Evolutionary conservation across 306 rosid genomes (phyloP), one percentile per base, ranked within the genome.

Genomic region (Citrullus amarus): DNA sequence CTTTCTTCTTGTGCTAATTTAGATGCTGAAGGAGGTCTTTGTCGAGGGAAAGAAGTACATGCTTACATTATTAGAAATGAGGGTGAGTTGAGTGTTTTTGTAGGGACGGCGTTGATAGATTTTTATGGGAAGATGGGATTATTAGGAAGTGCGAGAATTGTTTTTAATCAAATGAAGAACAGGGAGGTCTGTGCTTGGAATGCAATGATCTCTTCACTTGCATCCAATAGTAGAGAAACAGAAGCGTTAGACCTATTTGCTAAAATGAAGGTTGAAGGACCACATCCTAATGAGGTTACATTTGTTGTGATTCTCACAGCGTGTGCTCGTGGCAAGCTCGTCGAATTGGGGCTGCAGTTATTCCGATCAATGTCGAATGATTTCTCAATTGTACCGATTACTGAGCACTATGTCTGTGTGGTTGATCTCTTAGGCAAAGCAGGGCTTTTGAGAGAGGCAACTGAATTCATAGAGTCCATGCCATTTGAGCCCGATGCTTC

Each of bases 361-460:
- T 91, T 91, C 81, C 80, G 51, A 53, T 87, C 87, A 4, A 90
- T 91, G 96, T 61, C 61, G 7, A 25, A 11, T 32, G 82, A 85
- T 43, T 90, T 85, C 43, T 81, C 83, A 18, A 70, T 90, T n/a
- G 86, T 39, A 39, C 92, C 92, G 4, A 34, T 77, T 36, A 83
- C 88, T 90, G 89, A 91, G 80, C 97, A 91, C 78, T 91, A 87
- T 66, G 97, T 89, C 8, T 90, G 96, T 22, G 82, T 89, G 83
- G 83, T 88, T 85, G 93, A 90, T 85, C 95, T 93, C 81, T 86
- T 93, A 84, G 93, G 92, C 41, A 86, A 88, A 83, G 96, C 97
- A 46, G 96, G 94, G 20, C 83, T 89, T 77, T 80, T 90, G 48
- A 77, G 56, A 79, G 96, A 93, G 82, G 96, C 98, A 60, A 79